Conservation (phyloP, 2,329 filamentous ascomycete genomes). For the Beauveria brongniartii region DNA sequence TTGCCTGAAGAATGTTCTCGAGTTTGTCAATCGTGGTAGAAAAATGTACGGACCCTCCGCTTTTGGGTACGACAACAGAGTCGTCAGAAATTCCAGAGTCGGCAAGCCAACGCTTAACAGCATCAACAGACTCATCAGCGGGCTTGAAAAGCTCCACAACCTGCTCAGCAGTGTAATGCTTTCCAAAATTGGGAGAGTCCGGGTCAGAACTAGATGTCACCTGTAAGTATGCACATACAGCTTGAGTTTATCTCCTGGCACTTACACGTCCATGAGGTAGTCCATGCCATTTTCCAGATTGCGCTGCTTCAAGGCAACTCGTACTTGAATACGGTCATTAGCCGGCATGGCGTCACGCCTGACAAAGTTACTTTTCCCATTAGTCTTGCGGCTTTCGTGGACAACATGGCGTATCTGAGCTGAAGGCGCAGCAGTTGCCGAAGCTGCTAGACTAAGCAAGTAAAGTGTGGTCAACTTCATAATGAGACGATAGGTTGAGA, state of each 20-base stretch:
- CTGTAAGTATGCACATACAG: not conserved
- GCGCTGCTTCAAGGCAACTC: slow-evolving; percentile 2
- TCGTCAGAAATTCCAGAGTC: slow-evolving; percentile 38
- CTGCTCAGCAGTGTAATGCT: slow-evolving; percentile 14
- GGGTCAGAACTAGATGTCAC: not conserved
- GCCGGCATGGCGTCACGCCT: not conserved
- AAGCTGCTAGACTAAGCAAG: not conserved
- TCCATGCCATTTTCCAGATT: slow-evolving; percentile 2
- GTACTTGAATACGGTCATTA: not conserved
- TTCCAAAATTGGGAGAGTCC: slow-evolving; percentile 4
- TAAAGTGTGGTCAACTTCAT: not conserved
- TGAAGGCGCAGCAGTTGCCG: not conserved
- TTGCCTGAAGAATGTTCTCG: slow-evolving; percentile 42
- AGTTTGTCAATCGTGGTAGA: slow-evolving; percentile 19
- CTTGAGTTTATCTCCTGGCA: not conserved
- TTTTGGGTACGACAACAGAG: slow-evolving; percentile 39
- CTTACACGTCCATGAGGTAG: not conserved
- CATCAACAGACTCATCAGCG: slow-evolving; percentile 32
- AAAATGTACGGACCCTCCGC: slow-evolving; percentile 34
- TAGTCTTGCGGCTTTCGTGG: not conserved
- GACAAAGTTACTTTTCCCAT: not conserved
- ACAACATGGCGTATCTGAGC: not conserved
- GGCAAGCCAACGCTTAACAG: slow-evolving; percentile 44
- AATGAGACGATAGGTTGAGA: not conserved
- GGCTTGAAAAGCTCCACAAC: not conserved